Evolutionary conservation across 225 moss, liverwort and hornwort genomes (phyloP).

Genomic region (Bryum argenteum): DNA sequence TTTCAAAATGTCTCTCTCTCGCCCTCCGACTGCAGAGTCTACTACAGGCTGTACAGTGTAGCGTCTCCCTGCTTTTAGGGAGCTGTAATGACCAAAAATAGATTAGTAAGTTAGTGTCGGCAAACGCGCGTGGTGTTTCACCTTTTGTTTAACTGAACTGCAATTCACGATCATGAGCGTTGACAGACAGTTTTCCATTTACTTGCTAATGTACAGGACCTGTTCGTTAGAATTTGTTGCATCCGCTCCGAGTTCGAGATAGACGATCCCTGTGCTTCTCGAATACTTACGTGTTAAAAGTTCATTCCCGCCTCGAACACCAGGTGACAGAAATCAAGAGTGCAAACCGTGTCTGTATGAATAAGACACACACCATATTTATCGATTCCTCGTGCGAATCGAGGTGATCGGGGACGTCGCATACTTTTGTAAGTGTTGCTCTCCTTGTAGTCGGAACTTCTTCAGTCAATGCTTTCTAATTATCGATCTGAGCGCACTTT

Average conservation of each 20-base stretch:
- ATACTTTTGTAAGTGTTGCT: neutral
- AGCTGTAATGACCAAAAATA: neutral
- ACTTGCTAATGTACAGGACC: neutral
- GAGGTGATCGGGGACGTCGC: too few relatives aligned
- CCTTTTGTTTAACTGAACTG: neutral
- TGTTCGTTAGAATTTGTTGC: neutral
- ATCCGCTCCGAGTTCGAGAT: neutral
- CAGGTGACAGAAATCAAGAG: too few relatives aligned
- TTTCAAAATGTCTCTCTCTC: slow-evolving; percentile 17
- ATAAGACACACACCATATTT: too few relatives aligned
- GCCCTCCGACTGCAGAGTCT: slow-evolving; percentile 4
- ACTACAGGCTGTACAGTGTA: slow-evolving; percentile 1
- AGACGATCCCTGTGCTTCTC: too few relatives aligned
- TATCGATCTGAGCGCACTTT: neutral
- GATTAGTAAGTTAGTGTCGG: slow-evolving; percentile 14
- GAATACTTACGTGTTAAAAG: too few relatives aligned
- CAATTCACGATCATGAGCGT: neutral
- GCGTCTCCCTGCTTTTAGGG: slow-evolving; percentile 5
- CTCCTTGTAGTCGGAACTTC: neutral
- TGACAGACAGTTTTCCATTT: neutral
- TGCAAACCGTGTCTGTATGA: too few relatives aligned
- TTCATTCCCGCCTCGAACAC: too few relatives aligned
- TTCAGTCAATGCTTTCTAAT: slow-evolving; percentile 16
- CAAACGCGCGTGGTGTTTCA: slow-evolving; percentile 18
- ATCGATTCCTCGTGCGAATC: too few relatives aligned